Evolutionary conservation across 148 eudicot species (phyloP), one percentile per base, ranked within the genome.

Genomic region (Rhododendron simsii): DNA sequence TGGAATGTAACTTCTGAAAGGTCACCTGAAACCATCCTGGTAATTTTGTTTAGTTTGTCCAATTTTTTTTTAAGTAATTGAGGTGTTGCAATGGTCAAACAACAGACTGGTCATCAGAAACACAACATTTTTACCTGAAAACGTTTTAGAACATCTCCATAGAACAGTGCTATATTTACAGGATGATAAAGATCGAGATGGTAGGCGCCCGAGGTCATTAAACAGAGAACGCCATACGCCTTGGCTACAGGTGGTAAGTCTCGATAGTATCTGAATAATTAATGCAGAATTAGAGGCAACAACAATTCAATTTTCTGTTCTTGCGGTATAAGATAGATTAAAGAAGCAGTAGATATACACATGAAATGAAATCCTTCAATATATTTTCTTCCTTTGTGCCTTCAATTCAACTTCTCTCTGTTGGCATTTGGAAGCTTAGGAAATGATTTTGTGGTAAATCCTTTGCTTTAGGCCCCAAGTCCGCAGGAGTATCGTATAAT

Each of bases 171-270:
- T 30, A 88, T 84, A 48, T 5, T 79, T 50, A 61, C 0, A 7
- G 0, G 3, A 48, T 81, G 1, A 89, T 79, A 67, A 35, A 90
- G 89, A 23, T 21, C 71, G 78, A 87, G 65, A 8, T 85, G 71
- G 12, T 69, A 63, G 45, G 89, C 90, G 5, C 44, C 85, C 1
- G 92, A 16, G 74, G 88, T 83, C 86, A 90, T 59, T 9, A 90
- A 83, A 83, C 90, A 88, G 59, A 71, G 16, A 76, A 87, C 89
- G 5, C 88, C 92, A 85, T 85, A 90, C 0, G 87, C 83, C 89
- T 90, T 90, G 57, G 92, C 81, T 63, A 90, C 87, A 1, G 92
- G 90, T 8, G 92, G 92, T 83, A 90, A 50, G 37, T 80, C 85
- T 18, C 44, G 55, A 78, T 88, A 90, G 85, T 90, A 90, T 39